These are phyloP conservation scores for Taphrina confusa DNA, from an alignment of 1,139 yeast genomes.

Conservation along the genomic window DNA sequence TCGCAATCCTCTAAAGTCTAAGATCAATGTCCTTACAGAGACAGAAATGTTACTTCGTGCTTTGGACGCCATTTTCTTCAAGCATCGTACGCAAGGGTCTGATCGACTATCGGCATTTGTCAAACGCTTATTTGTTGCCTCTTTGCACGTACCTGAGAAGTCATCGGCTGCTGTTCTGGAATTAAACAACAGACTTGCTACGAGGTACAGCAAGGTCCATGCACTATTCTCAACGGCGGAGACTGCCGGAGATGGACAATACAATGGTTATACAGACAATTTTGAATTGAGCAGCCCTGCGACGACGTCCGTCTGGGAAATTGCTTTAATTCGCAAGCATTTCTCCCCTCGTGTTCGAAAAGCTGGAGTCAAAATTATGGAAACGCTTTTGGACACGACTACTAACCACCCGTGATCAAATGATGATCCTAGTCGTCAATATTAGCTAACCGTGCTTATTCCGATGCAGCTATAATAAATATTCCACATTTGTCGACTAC, in stretches of 20 bases:
- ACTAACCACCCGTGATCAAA: no score
- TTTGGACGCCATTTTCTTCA: slow-evolving; percentile 77
- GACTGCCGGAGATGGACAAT: slow-evolving; percentile 73
- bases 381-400: slow-evolving; percentile 9
- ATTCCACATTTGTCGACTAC: no score
- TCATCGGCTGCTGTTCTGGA: slow-evolving; percentile 75
- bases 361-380: slow-evolving; percentile 3
- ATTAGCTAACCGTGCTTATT: no score
- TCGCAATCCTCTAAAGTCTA: slow-evolving; percentile 48
- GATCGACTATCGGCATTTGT: slow-evolving; percentile 79
- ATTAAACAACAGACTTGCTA: slow-evolving; percentile 72
- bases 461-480: no score
- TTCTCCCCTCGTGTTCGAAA: slow-evolving; percentile 47
- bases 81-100: slow-evolving; percentile 53
- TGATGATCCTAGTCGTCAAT: no score
- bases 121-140: slow-evolving; percentile 67
- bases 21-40: slow-evolving; percentile 81
- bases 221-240: slow-evolving; percentile 87
- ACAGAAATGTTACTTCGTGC: slow-evolving; percentile 78
- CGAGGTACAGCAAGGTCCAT: slow-evolving; percentile 62
- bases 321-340: slow-evolving; percentile 72
- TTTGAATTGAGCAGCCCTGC: slow-evolving; percentile 79
- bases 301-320: slow-evolving; percentile 90
- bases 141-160: slow-evolving; percentile 82
- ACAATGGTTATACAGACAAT: slow-evolving; percentile 64